These are phyloP conservation scores for Pichia ethanolica DNA, from an alignment of 805 yeast species.

Conservation along the genomic window DNA sequence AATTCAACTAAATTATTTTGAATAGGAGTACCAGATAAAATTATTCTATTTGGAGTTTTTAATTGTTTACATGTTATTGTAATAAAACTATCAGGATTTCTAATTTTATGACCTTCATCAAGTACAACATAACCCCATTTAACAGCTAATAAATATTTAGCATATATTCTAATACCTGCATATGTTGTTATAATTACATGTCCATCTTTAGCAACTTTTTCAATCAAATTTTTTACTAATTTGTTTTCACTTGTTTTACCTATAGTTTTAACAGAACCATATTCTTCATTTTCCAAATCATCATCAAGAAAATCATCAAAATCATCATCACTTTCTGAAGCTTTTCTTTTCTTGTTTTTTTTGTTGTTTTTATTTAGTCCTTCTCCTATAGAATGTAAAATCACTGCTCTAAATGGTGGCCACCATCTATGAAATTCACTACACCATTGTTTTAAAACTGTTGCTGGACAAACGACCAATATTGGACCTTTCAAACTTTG, in stretches of 20 bases:
- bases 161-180: slow-evolving; percentile 40
- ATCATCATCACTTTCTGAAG: slow-evolving; percentile 30
- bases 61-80: slow-evolving; percentile 80
- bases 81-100: slow-evolving; percentile 89
- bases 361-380: slow-evolving; percentile 43
- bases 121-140: slow-evolving; percentile 87
- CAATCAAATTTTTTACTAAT: slow-evolving; percentile 37
- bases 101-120: slow-evolving; percentile 95
- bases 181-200: slow-evolving; percentile 88
- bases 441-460: slow-evolving; percentile 96
- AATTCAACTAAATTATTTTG: slow-evolving; percentile 88
- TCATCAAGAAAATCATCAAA: slow-evolving; percentile 39
- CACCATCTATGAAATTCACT: slow-evolving; percentile 95
- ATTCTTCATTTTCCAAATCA: slow-evolving; percentile 39
- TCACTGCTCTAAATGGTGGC: slow-evolving; percentile 86
- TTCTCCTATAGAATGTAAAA: slow-evolving; percentile 85
- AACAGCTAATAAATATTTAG: slow-evolving; percentile 57
- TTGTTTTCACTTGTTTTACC: slow-evolving; percentile 24
- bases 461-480: slow-evolving; percentile 89
- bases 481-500: slow-evolving; percentile 69
- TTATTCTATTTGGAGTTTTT: slow-evolving; percentile 76
- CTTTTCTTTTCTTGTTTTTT: slow-evolving; percentile 14
- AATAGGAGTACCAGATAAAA: slow-evolving; percentile 92
- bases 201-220: slow-evolving; percentile 57
- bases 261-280: slow-evolving; percentile 20